These are phyloP conservation scores for Halophytophthora polymorphica DNA, from an alignment of 352 stramenopile species.

Conservation along the genomic window DNA sequence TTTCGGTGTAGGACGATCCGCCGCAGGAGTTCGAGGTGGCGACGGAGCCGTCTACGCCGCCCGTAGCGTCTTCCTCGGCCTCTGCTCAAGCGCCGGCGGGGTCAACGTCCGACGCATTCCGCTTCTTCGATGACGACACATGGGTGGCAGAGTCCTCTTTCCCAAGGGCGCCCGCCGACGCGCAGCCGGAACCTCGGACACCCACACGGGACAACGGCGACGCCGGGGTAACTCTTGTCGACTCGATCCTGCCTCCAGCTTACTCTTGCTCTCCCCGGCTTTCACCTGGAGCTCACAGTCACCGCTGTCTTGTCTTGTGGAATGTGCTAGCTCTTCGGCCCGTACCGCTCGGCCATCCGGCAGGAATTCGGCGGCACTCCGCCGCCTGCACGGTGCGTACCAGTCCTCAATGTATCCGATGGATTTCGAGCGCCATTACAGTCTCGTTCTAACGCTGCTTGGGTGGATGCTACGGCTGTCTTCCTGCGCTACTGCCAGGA, in stretches of 20 bases:
- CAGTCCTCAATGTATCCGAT: too few relatives aligned
- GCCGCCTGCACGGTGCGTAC: conserved; percentile 13
- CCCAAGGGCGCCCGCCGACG: background rate
- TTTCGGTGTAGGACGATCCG: conserved; percentile 49
- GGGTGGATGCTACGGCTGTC: too few relatives aligned
- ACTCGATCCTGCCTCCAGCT: too few relatives aligned
- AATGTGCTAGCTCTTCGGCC: conserved; percentile 13
- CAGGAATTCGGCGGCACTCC: conserved; percentile 32
- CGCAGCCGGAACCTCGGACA: conserved; percentile 21
- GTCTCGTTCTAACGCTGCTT: background rate
- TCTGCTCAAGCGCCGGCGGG: background rate
- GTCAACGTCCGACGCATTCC: conserved; percentile 3
- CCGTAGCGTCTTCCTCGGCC: background rate
- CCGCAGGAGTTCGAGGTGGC: conserved; percentile 51
- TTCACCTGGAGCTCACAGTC: too few relatives aligned
- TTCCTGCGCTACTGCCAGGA: too few relatives aligned
- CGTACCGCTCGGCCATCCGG: conserved; percentile 25
- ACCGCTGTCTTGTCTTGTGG: background rate
- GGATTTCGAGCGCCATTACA: background rate
- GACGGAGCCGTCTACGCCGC: conserved; percentile 1
- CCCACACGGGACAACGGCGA: background rate
- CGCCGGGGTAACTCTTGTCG: conserved; percentile 1
- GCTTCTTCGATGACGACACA: too few relatives aligned
- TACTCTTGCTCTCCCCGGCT: too few relatives aligned
- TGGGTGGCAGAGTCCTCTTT: background rate